Percentiles rank a stretch among this genome's conserved stretches.
These are phyloP conservation scores for Cornus florida DNA, from an alignment of 148 eudicot species.

Conservation along the genomic window DNA sequence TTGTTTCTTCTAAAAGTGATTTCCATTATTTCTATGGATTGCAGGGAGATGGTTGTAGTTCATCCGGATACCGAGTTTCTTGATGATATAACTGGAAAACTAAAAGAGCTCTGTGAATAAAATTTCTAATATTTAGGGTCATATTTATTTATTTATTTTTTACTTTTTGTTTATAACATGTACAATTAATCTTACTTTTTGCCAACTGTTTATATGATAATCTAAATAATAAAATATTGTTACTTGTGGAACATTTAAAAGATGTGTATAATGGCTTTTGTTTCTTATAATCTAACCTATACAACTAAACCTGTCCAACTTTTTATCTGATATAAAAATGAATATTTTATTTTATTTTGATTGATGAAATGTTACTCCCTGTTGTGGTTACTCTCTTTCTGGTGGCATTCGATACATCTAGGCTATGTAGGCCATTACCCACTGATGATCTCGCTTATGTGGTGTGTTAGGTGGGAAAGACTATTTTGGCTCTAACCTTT, in stretches of 20 bases:
- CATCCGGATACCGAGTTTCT: conserved; percentile 90
- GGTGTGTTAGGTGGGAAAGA: too few relatives aligned
- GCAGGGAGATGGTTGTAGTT: conserved; percentile 95
- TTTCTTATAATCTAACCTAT: too few relatives aligned
- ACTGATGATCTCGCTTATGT: too few relatives aligned
- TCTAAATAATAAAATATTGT: too few relatives aligned
- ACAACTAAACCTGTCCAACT: too few relatives aligned
- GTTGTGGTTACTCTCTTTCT: not conserved
- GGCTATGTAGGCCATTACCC: not conserved
- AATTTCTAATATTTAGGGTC: not conserved
- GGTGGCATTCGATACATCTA: not conserved
- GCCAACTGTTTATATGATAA: not conserved
- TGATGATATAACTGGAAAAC: conserved; percentile 80
- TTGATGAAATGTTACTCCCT: too few relatives aligned
- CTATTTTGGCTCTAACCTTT: too few relatives aligned
- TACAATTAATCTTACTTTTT: too few relatives aligned
- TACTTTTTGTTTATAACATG: not conserved
- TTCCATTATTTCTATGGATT: conserved; percentile 13
- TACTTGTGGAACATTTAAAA: not conserved
- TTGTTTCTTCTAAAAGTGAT: not conserved
- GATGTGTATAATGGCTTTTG: too few relatives aligned
- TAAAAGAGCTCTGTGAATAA: conserved; percentile 61
- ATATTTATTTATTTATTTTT: not conserved
- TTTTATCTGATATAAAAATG: too few relatives aligned
- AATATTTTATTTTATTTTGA: too few relatives aligned